Conservation (phyloP, 495 filamentous ascomycete species). For the Penicilliopsis zonata region DNA sequence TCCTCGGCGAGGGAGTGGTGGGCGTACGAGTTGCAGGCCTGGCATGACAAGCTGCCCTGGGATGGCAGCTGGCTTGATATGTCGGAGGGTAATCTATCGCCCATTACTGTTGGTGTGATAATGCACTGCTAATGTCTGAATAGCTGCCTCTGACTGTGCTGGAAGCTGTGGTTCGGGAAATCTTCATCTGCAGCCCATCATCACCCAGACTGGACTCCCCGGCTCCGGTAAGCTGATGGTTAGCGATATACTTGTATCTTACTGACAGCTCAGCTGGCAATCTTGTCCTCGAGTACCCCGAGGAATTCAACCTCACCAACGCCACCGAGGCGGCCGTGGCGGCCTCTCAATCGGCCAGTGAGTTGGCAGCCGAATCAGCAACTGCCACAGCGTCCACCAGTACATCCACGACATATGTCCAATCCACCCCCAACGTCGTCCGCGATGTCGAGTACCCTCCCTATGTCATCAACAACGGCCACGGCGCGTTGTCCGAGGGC, state of each 20-base stretch:
- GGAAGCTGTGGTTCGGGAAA: slow-evolving; percentile 65
- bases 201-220: slow-evolving; percentile 51
- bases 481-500: slow-evolving; percentile 62
- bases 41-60: slow-evolving; percentile 44
- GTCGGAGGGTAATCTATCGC: too few relatives aligned
- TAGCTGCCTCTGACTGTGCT: slow-evolving; percentile 68
- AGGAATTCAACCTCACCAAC: slow-evolving; percentile 61
- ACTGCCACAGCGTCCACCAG: slow-evolving; percentile 21
- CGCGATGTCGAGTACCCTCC: slow-evolving; percentile 71
- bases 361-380: slow-evolving; percentile 31
- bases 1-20: slow-evolving; percentile 54
- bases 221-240: too few relatives aligned
- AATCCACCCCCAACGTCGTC: slow-evolving; percentile 53
- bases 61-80: slow-evolving; percentile 56
- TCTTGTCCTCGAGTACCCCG: slow-evolving; percentile 51
- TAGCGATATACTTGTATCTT: too few relatives aligned
- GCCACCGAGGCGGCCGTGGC: slow-evolving; percentile 53
- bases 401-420: slow-evolving; percentile 37
- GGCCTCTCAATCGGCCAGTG: slow-evolving; percentile 37
- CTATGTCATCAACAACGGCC: slow-evolving; percentile 66
- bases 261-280: slow-evolving; percentile 50
- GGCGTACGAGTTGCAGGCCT: slow-evolving; percentile 51
- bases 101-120: too few relatives aligned
- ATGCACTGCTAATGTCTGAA: too few relatives aligned
- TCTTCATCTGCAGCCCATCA: slow-evolving; percentile 58